Evolutionary conservation across 352 stramenopile genomes (phyloP), one percentile per base, ranked within the genome.

Genomic region (Phytophthora foliorum): DNA sequence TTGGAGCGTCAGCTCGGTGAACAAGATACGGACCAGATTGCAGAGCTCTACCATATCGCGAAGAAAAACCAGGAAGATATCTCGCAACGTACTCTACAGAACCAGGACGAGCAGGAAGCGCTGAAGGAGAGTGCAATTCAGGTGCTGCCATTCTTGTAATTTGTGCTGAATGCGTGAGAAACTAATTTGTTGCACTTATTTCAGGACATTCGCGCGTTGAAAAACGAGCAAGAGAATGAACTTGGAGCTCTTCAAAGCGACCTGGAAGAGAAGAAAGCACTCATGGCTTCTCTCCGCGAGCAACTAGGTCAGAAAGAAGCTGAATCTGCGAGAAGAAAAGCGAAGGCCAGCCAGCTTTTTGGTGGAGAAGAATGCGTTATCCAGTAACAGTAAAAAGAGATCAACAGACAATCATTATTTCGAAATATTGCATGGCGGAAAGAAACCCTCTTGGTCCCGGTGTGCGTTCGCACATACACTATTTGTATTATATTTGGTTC

Each of bases 1-100:
- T 61, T 94, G 9, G 86, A 92, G 41, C 80, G 75, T 2, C 72
- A 88, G 49, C 69, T 92, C 1, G 82, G 86, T 34, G 82, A 92
- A 24, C 77, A 86, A 56, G 82, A 91, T 36, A 81, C 84, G 16
- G 74, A 82, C 4, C 82, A 94, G 6, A 86, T 91, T 79, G 77
- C 77, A 48, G 84, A 91, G 39, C 63, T 88, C 1, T 92, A 89
- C 42, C 71, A 74, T 21, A 63, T 91, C 11, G 86, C 91, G 57
- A 86, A 90, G 39, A 69, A 82, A 24, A 84, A 74, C 11, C 72
- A 89, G 14, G 58, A 82, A 36, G 67, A 91, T 38, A 58, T 84
- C 8, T 75, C 61, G 4, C 59, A 81, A 29, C 56, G 89, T 19
- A 70, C 48, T 21, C 65, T 83, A 11, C 50, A 86, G 55, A 71